Percentiles rank a stretch among this genome's conserved stretches.
Conservation (phyloP, 441 rosid genomes). For the Adansonia madagascariensis region DNA sequence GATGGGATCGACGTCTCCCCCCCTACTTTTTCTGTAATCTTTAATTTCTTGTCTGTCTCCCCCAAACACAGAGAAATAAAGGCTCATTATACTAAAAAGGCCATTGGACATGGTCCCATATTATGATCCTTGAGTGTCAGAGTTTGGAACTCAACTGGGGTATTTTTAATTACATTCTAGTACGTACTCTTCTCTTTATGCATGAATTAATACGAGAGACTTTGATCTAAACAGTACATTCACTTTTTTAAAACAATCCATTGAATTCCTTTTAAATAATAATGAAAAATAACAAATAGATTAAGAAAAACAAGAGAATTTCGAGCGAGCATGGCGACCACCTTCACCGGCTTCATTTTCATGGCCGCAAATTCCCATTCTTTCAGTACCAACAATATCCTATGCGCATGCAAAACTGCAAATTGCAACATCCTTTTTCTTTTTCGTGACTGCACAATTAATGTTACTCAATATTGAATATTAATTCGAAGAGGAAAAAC, state of each 20-base stretch:
- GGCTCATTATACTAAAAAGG: background rate
- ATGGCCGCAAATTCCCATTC: constrained; percentile 2
- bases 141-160: background rate
- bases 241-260: too few species aligned
- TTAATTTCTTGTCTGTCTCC: constrained; percentile 31
- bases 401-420: background rate
- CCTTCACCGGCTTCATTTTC: too few species aligned
- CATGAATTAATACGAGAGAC: background rate
- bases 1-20: constrained; percentile 32
- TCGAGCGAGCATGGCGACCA: too few species aligned
- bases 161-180: background rate
- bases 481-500: background rate
- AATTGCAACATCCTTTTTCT: background rate
- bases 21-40: constrained; percentile 35
- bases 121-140: constrained; percentile 37
- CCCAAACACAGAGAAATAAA: constrained; percentile 17
- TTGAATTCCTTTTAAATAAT: too few species aligned
- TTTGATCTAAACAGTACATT: background rate
- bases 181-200: background rate
- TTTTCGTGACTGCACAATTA: background rate
- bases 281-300: too few species aligned
- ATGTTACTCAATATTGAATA: constrained; percentile 2
- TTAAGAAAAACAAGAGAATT: too few species aligned
- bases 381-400: background rate
- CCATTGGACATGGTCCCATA: constrained; percentile 30